phyloP scores from a whole-genome alignment of 306 rosid species.

The Rubus idaeus region DNA sequence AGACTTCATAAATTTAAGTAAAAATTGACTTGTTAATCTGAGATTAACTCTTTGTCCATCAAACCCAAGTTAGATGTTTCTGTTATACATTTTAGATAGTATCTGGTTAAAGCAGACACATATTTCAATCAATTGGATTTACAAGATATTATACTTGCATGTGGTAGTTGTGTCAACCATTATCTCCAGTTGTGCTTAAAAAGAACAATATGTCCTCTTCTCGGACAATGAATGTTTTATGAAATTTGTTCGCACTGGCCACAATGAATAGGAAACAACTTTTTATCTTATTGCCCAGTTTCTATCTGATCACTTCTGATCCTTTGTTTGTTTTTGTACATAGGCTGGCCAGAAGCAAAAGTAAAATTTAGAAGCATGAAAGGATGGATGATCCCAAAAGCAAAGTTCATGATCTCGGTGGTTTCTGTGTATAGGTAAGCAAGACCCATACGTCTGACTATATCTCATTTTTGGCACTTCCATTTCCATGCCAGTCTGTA shows the following conservation, averaged over 20 bases:
- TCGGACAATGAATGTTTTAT: background rate
- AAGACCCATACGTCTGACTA: background rate
- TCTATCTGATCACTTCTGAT: slow-evolving; percentile 14
- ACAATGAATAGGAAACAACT: background rate
- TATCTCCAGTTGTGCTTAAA: background rate
- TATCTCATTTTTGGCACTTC: background rate
- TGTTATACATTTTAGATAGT: background rate
- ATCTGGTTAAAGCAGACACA: background rate
- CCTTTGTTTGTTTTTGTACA: slow-evolving; percentile 29
- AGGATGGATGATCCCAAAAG: slow-evolving; percentile 13
- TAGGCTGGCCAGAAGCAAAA: slow-evolving; percentile 70
- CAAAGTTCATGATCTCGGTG: background rate
- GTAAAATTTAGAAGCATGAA: slow-evolving; percentile 8
- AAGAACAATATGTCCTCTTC: background rate
- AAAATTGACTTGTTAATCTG: background rate
- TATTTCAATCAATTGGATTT: background rate
- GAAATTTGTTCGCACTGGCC: background rate
- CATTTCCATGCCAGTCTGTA: background rate
- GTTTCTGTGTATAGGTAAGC: background rate
- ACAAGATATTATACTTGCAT: background rate
- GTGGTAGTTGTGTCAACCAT: background rate
- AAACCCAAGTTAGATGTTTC: slow-evolving; percentile 3
- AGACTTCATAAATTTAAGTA: background rate
- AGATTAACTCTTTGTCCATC: background rate
- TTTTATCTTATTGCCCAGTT: background rate